Percentiles rank a stretch among this genome's conserved stretches.
phyloP scores from a whole-genome alignment of 352 stramenopile genomes.

The Heterotrichella gracilis region DNA sequence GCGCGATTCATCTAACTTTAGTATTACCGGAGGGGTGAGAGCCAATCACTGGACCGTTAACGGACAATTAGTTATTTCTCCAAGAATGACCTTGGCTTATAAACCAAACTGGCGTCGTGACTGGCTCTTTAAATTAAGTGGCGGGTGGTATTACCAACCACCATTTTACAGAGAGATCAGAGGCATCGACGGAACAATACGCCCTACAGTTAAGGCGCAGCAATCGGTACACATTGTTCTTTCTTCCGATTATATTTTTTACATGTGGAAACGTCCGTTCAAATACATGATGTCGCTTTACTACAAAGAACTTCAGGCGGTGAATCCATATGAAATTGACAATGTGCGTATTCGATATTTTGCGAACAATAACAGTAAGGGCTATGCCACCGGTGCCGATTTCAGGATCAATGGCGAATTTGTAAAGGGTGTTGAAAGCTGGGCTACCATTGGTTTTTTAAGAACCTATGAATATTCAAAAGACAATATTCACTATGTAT shows the following conservation, averaged over 20 bases:
- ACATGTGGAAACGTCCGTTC: neutral
- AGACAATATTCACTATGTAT: conserved; percentile 3
- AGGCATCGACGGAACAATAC: neutral
- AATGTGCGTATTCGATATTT: neutral
- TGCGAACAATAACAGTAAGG: neutral
- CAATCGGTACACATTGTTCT: neutral
- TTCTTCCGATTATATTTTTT: neutral
- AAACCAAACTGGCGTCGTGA: neutral
- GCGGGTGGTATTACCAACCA: neutral
- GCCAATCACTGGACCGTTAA: neutral
- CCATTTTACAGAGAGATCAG: neutral
- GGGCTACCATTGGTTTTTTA: neutral
- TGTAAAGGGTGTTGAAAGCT: conserved; percentile 4
- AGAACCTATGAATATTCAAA: conserved; percentile 9
- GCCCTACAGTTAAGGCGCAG: neutral
- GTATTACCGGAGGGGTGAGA: neutral
- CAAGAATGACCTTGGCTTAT: neutral
- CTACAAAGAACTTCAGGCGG: neutral
- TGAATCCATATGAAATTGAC: neutral
- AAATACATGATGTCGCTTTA: neutral
- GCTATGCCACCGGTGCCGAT: neutral
- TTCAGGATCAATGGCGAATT: neutral
- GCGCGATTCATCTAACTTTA: neutral
- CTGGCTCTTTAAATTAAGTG: conserved; percentile 1
- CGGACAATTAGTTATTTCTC: neutral